Evolutionary conservation across 2,329 filamentous ascomycete genomes (phyloP).

Genomic region (Phoma sp.): DNA sequence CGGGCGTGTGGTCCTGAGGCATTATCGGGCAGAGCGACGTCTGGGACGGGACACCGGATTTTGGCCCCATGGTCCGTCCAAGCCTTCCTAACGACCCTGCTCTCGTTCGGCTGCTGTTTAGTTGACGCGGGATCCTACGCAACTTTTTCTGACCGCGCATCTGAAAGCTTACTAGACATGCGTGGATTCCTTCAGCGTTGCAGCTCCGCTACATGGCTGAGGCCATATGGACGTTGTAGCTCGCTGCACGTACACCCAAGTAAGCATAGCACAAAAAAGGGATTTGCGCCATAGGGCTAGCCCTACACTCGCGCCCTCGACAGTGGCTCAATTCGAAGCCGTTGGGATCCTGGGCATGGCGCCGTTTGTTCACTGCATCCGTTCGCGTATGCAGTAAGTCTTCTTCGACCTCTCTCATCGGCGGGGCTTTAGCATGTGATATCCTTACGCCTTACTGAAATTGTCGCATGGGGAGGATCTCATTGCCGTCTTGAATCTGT

Average conservation of each 20-base stretch:
- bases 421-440: not conserved
- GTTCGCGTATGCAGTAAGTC: not conserved
- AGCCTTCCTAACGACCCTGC: conserved; percentile 11
- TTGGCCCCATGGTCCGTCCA: conserved; percentile 30
- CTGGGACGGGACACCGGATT: conserved; percentile 27
- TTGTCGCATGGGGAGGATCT: not conserved
- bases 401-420: no score
- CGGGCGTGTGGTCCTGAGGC: conserved; percentile 8
- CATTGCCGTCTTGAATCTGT: not conserved
- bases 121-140: conserved; percentile 8
- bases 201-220: not conserved
- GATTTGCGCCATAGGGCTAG: conserved; percentile 1
- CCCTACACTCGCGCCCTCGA: not conserved
- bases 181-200: not conserved
- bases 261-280: not conserved
- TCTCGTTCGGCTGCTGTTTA: conserved; percentile 1
- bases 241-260: not conserved
- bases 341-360: not conserved
- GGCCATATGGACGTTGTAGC: no score
- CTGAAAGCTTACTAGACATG: not conserved
- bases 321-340: not conserved
- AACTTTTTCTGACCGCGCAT: not conserved
- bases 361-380: not conserved
- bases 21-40: conserved; percentile 15
- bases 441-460: not conserved